Evolutionary conservation across 2,329 filamentous ascomycete genomes (phyloP), one percentile per base, ranked within the genome.

Genomic region (Microsporum audouinii): DNA sequence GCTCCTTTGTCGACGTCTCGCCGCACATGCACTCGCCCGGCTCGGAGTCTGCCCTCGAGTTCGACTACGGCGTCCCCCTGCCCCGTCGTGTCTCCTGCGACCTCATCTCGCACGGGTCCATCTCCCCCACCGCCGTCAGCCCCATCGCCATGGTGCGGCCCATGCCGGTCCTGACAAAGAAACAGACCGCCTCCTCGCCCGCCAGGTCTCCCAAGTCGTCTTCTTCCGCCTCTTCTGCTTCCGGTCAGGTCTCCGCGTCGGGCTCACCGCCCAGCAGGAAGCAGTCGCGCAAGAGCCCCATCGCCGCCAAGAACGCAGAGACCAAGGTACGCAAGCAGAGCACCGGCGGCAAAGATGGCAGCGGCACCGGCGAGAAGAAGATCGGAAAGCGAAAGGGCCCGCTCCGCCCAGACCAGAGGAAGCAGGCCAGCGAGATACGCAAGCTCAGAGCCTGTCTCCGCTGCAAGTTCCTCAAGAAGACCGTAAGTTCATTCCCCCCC

Each of bases 391-490:
- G 92, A 76, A 89, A 89, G 73, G 92, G 92, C 39, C 92, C 92
- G 62, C 83, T 97, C 67, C 82, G 91, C 69, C 91, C 91, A 8
- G 92, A 97, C 74, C 92, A 96, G 79, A 84, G 92, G 67, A 95
- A 96, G 77, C 92, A 96, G 76, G 92, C 92, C 31, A 94, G 91
- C 70, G 92, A 97, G 76, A 97, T 97, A 72, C 86, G 92, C 73
- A 97, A 97, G 77, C 80, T 96, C 68, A 84, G 92, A 71, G 92
- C 92, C 56, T 97, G 92, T 74, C 80, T 97, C 68, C 87, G 92
- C 66, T 97, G 92, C 84, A 96, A 96, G 78, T 97, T 96, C 80
- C 81, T 97, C 73, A 97, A 97, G 83, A 97, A 97, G 83, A 96
- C 92, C 57, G 73, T 76, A 68, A 68, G 73, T 64, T 31, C 29